Base-by-base conservation (phyloP, 352 stramenopile genomes). In the Phytophthora foliorum region DNA sequence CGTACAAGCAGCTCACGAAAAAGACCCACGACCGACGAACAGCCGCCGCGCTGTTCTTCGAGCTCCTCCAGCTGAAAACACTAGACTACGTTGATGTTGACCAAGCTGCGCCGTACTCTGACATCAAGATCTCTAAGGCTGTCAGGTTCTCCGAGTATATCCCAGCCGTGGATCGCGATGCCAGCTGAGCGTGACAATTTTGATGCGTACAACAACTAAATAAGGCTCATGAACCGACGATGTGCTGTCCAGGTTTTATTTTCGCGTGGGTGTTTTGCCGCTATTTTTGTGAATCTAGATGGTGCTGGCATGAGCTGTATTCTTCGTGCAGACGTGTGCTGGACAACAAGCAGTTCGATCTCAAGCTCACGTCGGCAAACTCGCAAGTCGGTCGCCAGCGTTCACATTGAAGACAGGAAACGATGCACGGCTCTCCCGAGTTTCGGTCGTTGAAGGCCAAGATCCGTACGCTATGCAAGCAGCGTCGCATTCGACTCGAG, bases 11-110 rank as follows among this genome's bases (percentile, higher is more conserved):
- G 41, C 72, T 98, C 7, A 94, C 90, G 0, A 92, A 94, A 62
- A 82, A 90, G 42, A 95, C 86, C 6, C 77, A 89, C 49, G 94
- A 75, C 61, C 82, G 88, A 63, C 78, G 95, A 45, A 99, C 93
- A 49, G 97, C 95, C 22, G 92, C 95, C 11, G 94, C 88, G 44
- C 83, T 98, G 38, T 99, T 99, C 76, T 99, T 99, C 64, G 96
- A 99, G 74, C 82, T 99, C 17, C 85, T 99, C 3, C 90, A 98
- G 75, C 82, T 99, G n/a, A 99, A 99, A 78, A 99, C 97, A 4
- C 96, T 98, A 69, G 96, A 99, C 81, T 99, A 97, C 75, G 91
- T 99, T 31, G 90, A 99, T 55, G 70, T 99, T 21, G 80, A 97
- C 14, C 97, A 99, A 81, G 71, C 91, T 19, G 80, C 91, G 41